Evolutionary conservation across 352 stramenopile genomes (phyloP).

Genomic region (Thalassiosira exigua): DNA sequence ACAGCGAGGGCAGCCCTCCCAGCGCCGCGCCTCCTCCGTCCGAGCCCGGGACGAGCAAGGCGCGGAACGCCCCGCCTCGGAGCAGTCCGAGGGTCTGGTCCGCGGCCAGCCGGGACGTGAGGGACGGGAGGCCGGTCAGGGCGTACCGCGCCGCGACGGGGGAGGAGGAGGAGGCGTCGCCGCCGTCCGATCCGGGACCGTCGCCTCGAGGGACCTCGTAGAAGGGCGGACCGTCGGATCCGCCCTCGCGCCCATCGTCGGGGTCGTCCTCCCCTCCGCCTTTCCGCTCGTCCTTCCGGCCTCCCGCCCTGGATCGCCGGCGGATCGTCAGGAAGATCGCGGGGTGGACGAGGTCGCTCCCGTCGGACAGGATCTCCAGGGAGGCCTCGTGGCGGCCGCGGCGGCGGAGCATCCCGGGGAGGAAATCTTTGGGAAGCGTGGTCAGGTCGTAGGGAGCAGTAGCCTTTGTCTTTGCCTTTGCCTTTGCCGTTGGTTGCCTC

Average conservation of each 20-base stretch:
- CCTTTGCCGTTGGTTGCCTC: too few species aligned
- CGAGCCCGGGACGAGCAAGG: slow-evolving; percentile 13
- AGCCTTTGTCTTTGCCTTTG: too few species aligned
- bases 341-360: slow-evolving; percentile 60
- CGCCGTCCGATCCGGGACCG: background rate
- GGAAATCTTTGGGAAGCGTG: too few species aligned
- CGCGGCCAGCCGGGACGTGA: slow-evolving; percentile 54
- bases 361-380: slow-evolving; percentile 75
- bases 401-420: too few species aligned
- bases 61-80: slow-evolving; percentile 17
- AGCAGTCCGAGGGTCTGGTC: slow-evolving; percentile 74
- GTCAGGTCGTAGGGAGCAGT: too few species aligned
- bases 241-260: slow-evolving; percentile 6
- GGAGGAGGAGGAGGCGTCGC: background rate
- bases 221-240: background rate
- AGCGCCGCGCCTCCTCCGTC: background rate
- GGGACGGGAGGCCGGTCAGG: slow-evolving; percentile 61
- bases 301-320: background rate
- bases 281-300: background rate
- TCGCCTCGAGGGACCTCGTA: slow-evolving; percentile 8
- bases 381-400: slow-evolving; percentile 32
- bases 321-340: slow-evolving; percentile 67
- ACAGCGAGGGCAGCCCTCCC: slow-evolving; percentile 55
- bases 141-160: slow-evolving; percentile 64
- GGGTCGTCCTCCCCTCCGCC: background rate